Evolutionary conservation across 208 protist genomes (phyloP).

Genomic region (Wallacemonas sp.): DNA sequence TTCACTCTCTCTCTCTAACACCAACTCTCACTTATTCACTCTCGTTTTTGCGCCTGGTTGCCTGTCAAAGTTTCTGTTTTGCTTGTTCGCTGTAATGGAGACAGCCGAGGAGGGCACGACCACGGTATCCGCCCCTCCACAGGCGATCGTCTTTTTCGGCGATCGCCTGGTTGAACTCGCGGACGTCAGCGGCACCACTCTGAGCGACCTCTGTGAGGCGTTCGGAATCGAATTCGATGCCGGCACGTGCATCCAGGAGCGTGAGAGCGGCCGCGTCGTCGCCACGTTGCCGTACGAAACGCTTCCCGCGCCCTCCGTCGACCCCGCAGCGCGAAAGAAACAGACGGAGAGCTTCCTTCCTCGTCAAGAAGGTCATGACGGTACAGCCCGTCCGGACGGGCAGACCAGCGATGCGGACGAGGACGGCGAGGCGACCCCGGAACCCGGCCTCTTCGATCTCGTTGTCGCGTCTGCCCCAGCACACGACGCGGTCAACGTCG

Average conservation of each 20-base stretch:
- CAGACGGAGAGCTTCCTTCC: no score
- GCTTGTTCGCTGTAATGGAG: conserved; percentile 3
- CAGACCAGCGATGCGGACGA: no score
- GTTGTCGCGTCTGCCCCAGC: conserved; percentile 23
- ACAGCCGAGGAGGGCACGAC: not conserved
- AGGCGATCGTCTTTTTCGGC: conserved; percentile 59
- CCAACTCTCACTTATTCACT: not conserved
- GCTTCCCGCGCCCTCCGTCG: conserved; percentile 24
- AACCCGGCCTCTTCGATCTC: conserved; percentile 29
- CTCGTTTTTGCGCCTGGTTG: no score
- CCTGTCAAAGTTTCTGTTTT: conserved; percentile 1
- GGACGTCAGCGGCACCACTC: conserved; percentile 30
- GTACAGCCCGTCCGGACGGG: no score
- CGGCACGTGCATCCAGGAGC: conserved; percentile 54
- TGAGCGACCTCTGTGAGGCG: conserved; percentile 69
- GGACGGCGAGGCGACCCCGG: conserved; percentile 5
- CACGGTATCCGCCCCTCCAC: not conserved
- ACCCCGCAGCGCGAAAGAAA: no score
- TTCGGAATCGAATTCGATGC: conserved; percentile 52
- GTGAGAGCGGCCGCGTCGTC: conserved; percentile 48
- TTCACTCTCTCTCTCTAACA: not conserved
- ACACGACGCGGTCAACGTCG: conserved; percentile 11
- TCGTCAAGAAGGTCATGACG: no score
- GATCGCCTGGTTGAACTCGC: conserved; percentile 68
- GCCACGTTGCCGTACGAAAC: conserved; percentile 79